phyloP scores from a whole-genome alignment of 805 yeast genomes.

The Lachancea kluyveri region DNA sequence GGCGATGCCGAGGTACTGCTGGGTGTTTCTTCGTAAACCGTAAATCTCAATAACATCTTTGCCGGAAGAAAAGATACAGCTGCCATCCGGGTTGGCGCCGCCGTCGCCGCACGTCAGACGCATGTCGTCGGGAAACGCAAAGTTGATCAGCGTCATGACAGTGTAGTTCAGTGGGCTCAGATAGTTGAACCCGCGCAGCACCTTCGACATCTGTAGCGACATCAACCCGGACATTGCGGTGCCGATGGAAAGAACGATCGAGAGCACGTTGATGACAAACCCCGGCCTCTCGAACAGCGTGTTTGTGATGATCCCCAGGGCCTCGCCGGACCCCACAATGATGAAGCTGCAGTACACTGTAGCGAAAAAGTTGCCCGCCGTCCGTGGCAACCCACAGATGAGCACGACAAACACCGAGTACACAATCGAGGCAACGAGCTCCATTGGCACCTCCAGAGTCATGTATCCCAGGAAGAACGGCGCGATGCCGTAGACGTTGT shows the following conservation, averaged over 20 bases:
- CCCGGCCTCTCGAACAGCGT: slow-evolving; percentile 71
- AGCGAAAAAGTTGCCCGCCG: slow-evolving; percentile 60
- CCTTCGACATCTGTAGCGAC: slow-evolving; percentile 67
- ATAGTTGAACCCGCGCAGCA: slow-evolving; percentile 66
- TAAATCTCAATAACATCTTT: slow-evolving; percentile 49
- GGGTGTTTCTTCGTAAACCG: slow-evolving; percentile 35
- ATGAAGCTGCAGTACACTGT: slow-evolving; percentile 48
- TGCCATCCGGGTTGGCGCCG: slow-evolving; percentile 28
- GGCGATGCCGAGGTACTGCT: slow-evolving; percentile 32
- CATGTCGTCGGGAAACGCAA: slow-evolving; percentile 48
- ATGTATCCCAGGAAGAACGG: slow-evolving; percentile 47
- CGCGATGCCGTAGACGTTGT: slow-evolving; percentile 57
- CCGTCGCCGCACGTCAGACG: slow-evolving; percentile 45
- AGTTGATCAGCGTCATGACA: slow-evolving; percentile 51
- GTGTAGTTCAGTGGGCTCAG: slow-evolving; percentile 74
- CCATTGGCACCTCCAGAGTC: slow-evolving; percentile 28
- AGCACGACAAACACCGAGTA: slow-evolving; percentile 60
- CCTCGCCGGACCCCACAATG: slow-evolving; percentile 71
- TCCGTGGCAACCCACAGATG: slow-evolving; percentile 68
- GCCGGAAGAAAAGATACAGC: slow-evolving; percentile 50
- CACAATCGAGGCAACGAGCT: slow-evolving; percentile 12
- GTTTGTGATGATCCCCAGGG: slow-evolving; percentile 75
- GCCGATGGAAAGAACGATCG: slow-evolving; percentile 62
- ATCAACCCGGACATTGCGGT: slow-evolving; percentile 80
- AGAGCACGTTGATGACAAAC: slow-evolving; percentile 68